Percentiles rank a stretch among this genome's conserved stretches.
These are phyloP conservation scores for Fusarium gaditjirri DNA, from an alignment of 2,329 filamentous ascomycete genomes.

Conservation along the genomic window DNA sequence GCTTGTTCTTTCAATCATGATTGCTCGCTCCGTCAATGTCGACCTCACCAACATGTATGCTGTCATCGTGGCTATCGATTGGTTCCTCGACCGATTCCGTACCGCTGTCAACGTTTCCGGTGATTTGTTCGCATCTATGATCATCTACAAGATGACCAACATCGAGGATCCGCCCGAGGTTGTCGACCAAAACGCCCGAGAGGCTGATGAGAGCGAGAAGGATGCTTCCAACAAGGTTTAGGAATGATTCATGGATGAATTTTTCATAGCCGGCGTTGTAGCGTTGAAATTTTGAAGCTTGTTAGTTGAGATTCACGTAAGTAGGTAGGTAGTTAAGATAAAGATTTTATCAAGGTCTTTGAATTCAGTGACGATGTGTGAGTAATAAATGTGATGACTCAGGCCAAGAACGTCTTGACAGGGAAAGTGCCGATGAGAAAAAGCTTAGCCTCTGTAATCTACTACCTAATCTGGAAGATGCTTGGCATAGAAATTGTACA, in stretches of 20 bases:
- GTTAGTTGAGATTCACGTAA: neutral
- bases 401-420: neutral
- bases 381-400: conserved; percentile 1
- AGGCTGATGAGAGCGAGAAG: conserved; percentile 18
- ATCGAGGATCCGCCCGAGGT: conserved; percentile 38
- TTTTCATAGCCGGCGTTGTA: conserved; percentile 21
- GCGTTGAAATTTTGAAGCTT: conserved; percentile 4
- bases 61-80: conserved; percentile 64
- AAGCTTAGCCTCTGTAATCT: conserved; percentile 21
- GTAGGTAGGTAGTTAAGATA: neutral
- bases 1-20: conserved; percentile 63
- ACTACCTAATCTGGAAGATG: neutral
- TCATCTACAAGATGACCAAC: conserved; percentile 42
- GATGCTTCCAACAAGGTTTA: conserved; percentile 38
- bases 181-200: conserved; percentile 29
- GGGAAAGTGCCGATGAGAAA: conserved; percentile 8
- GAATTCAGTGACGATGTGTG: neutral
- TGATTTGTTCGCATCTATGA: conserved; percentile 54
- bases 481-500: conserved; percentile 1
- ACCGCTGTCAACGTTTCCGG: conserved; percentile 62
- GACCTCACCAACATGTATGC: conserved; percentile 61
- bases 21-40: conserved; percentile 57
- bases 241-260: neutral
- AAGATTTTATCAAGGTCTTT: neutral
- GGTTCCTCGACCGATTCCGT: conserved; percentile 66